phyloP scores from a whole-genome alignment of 352 stramenopile genomes.

The Phytophthora megakarya region DNA sequence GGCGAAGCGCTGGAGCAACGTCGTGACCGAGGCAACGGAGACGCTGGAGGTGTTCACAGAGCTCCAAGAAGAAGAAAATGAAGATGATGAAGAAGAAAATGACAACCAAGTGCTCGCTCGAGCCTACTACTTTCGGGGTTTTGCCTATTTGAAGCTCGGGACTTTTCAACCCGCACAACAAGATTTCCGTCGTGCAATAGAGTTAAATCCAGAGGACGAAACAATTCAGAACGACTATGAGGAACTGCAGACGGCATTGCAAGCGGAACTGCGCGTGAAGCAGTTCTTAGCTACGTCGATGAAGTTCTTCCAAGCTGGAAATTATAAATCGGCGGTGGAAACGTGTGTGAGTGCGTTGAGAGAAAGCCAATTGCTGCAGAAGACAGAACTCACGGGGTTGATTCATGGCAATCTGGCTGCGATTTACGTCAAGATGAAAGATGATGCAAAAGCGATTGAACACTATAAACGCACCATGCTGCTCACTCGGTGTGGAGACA shows the following conservation, averaged over 20 bases:
- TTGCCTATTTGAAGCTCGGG: slow-evolving; percentile 54
- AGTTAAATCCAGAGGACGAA: slow-evolving; percentile 57
- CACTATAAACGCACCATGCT: slow-evolving; percentile 66
- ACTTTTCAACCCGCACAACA: slow-evolving; percentile 44
- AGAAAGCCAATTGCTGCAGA: slow-evolving; percentile 56
- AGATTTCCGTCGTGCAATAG: slow-evolving; percentile 56
- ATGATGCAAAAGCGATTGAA: slow-evolving; percentile 62
- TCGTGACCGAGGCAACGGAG: slow-evolving; percentile 51
- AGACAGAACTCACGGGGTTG: slow-evolving; percentile 65
- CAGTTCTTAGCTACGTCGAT: slow-evolving; percentile 55
- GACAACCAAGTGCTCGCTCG: slow-evolving; percentile 46
- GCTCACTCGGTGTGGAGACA: slow-evolving; percentile 36
- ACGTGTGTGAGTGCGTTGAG: slow-evolving; percentile 50
- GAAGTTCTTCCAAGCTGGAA: slow-evolving; percentile 63
- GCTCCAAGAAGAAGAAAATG: slow-evolving; percentile 34
- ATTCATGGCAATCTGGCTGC: slow-evolving; percentile 73
- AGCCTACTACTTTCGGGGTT: slow-evolving; percentile 69
- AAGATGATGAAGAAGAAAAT: slow-evolving; percentile 20
- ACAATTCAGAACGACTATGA: slow-evolving; percentile 60
- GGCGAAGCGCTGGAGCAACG: slow-evolving; percentile 52
- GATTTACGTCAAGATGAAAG: slow-evolving; percentile 56
- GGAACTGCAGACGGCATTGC: slow-evolving; percentile 47
- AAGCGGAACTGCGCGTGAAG: slow-evolving; percentile 58
- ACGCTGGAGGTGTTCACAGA: slow-evolving; percentile 56
- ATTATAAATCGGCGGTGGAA: slow-evolving; percentile 58